These are phyloP conservation scores for Condylostoma magnum DNA, from an alignment of 169 alveolate genomes.

Conservation along the genomic window DNA sequence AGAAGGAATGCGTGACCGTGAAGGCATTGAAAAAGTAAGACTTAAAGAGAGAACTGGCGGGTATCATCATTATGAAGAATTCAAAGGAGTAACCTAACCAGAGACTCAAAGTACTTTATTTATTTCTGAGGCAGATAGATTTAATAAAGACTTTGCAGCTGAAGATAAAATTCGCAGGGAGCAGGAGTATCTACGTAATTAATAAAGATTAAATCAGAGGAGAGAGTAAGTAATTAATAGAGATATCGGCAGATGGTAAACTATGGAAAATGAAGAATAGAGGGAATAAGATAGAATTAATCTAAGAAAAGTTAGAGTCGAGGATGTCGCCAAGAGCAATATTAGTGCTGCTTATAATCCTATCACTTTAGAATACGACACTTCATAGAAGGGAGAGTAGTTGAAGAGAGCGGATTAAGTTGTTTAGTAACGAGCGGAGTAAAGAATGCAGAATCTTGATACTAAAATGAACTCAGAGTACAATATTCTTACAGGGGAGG, in stretches of 20 bases:
- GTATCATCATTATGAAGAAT: conserved; percentile 12
- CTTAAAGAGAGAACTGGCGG: conserved; percentile 46
- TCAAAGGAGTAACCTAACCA: conserved; percentile 17
- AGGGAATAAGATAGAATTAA: conserved; percentile 57
- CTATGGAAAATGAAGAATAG: conserved; percentile 68
- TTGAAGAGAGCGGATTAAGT: conserved; percentile 74
- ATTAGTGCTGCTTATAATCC: conserved; percentile 82
- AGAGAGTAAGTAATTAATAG: conserved; percentile 72
- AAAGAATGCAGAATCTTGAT: conserved; percentile 79
- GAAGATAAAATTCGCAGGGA: conserved; percentile 71
- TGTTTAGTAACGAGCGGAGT: conserved; percentile 71
- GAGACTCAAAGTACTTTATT: conserved; percentile 27
- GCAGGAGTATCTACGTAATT: conserved; percentile 53
- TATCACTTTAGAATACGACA: conserved; percentile 74
- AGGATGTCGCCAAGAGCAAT: conserved; percentile 70
- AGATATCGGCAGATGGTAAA: conserved; percentile 76
- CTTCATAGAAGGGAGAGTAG: conserved; percentile 65
- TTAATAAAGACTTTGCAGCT: conserved; percentile 80
- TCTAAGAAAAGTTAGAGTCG: conserved; percentile 49
- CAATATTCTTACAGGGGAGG: conserved; percentile 79
- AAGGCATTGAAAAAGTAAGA: conserved; percentile 43
- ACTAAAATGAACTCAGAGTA: conserved; percentile 71
- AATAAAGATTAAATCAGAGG: conserved; percentile 48
- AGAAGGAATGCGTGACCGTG: conserved; percentile 49
- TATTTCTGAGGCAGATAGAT: conserved; percentile 74